Base-by-base conservation (phyloP, 2,329 filamentous ascomycete species). In the Fusarium sp. region DNA sequence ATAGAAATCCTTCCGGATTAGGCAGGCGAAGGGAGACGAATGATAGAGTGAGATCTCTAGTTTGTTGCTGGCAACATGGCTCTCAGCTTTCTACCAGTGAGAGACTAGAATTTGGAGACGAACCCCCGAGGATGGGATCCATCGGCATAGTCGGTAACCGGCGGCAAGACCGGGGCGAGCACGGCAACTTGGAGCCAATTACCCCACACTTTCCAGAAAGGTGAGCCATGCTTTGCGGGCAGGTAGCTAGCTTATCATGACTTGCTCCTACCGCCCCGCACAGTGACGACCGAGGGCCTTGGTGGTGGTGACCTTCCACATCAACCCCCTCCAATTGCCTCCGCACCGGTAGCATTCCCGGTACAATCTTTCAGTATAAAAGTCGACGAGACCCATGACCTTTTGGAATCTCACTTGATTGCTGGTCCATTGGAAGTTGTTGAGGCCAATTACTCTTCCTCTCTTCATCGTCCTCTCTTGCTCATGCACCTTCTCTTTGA, bases 131-230 rank as follows among this genome's bases (percentile, higher is more conserved):
- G 40, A 60, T 45, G 64, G 70, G 57, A 56, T 61, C 31, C 60
- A 61, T 69, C 72, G 72, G 71, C 64, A 64, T 63, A 53, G 54
- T 54, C 73, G 73, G 73, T 69, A 75, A 75, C 43, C 43, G 56
- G 58, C 61, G 61, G 60, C 42, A 43, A 44, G 58, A 45, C 44
- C 60, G 60, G 61, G 24, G 61, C 59, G 58, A 43, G n/a, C 39
- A 64, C 61, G 61, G 61, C 58, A 70, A 69, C 63, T 43, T 45
- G 14, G 18, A 22, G 14, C 14, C 26, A 20, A 20, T 40, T 70
- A 71, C 68, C 64, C 68, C 68, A 71, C 64, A 68, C 52, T 71
- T 59, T 66, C 58, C 58, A 66, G 51, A 56, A 62, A 57, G 38
- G 51, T 44, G 36, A 44, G 38, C 48, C 36, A 31, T 24, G 33